Evolutionary conservation across 2,329 filamentous ascomycete species (phyloP), one percentile per base, ranked within the genome.

Genomic region (Knufia fluminis): DNA sequence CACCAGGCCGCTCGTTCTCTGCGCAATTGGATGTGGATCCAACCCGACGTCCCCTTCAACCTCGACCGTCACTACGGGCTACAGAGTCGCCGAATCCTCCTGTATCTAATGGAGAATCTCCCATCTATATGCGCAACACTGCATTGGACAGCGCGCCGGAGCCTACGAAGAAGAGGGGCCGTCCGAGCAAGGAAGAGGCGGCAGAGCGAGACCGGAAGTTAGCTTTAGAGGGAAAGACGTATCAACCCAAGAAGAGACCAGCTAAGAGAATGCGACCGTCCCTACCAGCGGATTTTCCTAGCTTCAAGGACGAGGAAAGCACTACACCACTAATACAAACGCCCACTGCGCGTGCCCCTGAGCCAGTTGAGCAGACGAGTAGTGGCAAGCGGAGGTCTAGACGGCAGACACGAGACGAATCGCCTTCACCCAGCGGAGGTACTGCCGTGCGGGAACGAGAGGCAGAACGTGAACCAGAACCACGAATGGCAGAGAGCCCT

Each of bases 181-280:
- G 57, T 16, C 57, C 57, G 24, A 59, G 52, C n/a, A 59, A 58
- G 38, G 56, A 57, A 48, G 57, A 58, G 23, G 57, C 45, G n/a
- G 57, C 56, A 47, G 56, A 58, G 48, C 57, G 57, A 43, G 54
- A 57, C 22, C 48, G 56, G 4, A 46, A 45, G 38, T 52, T 59
- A 12, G 56, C 56, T 7, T 52, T 52, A 32, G 39, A 52, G 14
- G 57, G 57, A 8, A 55, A 58, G 35, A 54, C 52, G 28, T 59
- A 59, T 40, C 51, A 58, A 45, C 57, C 56, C 24, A 59, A 59
- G 49, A 59, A 53, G 47, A 50, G 56, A 23, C 49, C 57, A 12
- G 22, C 53, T 4, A 59, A 59, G 51, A 59, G 55, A 44, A 43
- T 51, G 4, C 46, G 57, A 44, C 49, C 53, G n/a, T 59, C 57